These are phyloP conservation scores for Microdochium bolleyi DNA, from an alignment of 2,329 filamentous ascomycete genomes.

Conservation along the genomic window DNA sequence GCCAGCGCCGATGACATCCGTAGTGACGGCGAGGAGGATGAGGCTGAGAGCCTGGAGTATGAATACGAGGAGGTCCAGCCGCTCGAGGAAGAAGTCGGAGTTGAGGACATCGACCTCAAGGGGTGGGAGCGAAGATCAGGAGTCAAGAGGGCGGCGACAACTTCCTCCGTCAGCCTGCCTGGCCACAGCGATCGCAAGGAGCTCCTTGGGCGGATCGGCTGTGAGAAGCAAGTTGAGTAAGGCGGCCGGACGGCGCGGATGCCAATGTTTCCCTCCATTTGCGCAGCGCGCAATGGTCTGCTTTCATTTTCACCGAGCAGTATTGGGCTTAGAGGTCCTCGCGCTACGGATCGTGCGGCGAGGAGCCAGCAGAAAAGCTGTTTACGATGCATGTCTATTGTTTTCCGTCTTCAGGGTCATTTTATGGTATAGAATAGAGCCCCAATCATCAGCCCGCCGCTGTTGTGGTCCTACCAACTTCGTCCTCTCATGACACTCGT, in stretches of 20 bases:
- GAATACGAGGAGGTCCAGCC: constrained; percentile 46
- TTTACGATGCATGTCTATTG: background rate
- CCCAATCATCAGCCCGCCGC: background rate
- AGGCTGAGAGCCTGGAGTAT: constrained; percentile 45
- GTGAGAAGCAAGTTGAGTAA: constrained; percentile 63
- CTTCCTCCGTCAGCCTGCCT: constrained; percentile 57
- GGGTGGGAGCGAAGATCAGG: constrained; percentile 51
- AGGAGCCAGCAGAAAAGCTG: background rate
- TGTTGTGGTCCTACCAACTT: background rate
- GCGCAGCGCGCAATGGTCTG: background rate
- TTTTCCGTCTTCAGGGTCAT: background rate
- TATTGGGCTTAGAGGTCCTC: background rate
- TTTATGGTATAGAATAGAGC: background rate
- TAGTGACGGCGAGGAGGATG: constrained; percentile 74
- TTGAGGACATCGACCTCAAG: constrained; percentile 61
- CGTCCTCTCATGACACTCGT: background rate
- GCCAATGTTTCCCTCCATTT: background rate
- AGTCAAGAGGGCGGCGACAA: constrained; percentile 42
- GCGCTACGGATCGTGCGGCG: background rate
- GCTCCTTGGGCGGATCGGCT: constrained; percentile 72
- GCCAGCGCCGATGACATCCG: constrained; percentile 75
- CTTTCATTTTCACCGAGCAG: background rate
- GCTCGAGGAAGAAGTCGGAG: constrained; percentile 68
- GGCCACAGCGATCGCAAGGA: constrained; percentile 73
- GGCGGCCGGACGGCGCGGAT: background rate